phyloP scores from a whole-genome alignment of 495 filamentous ascomycete species.

The Neurospora discreta region DNA sequence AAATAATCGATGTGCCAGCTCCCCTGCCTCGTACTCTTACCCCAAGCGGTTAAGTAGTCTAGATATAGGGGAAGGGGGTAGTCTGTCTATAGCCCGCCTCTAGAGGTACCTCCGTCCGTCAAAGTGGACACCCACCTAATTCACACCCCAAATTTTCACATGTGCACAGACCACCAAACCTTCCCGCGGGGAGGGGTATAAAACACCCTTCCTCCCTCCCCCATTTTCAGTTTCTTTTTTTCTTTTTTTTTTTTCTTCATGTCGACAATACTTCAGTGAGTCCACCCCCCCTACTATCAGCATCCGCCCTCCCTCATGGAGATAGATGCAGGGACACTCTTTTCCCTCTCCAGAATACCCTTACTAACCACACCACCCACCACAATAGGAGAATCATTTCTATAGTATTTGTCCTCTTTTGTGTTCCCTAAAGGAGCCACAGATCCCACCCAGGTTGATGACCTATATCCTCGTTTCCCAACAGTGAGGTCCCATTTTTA shows the following conservation, averaged over 20 bases:
- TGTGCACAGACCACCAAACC: conserved; percentile 19
- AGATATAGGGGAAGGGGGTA: too few relatives aligned
- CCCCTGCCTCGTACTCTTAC: too few relatives aligned
- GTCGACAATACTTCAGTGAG: conserved; percentile 53
- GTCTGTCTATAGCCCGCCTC: too few relatives aligned
- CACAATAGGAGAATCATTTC: conserved; percentile 63
- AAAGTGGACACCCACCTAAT: conserved; percentile 46
- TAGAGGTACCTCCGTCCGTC: too few relatives aligned
- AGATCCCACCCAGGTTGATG: conserved; percentile 55
- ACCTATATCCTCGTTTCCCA: conserved; percentile 46
- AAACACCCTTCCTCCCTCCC: conserved; percentile 7
- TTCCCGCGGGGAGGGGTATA: conserved; percentile 26
- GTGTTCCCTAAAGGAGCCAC: conserved; percentile 63
- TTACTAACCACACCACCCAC: conserved; percentile 19
- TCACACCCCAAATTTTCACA: conserved; percentile 31
- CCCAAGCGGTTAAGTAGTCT: too few relatives aligned
- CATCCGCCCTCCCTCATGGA: conserved; percentile 1
- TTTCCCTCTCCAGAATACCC: too few relatives aligned
- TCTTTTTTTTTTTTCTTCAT: conserved; percentile 32
- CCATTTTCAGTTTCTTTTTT: conserved; percentile 13
- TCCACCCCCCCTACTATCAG: conserved; percentile 29
- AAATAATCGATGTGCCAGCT: too few relatives aligned
- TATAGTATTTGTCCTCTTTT: conserved; percentile 77
- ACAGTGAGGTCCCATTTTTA: conserved; percentile 46
- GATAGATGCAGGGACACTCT: too few relatives aligned